Conservation (phyloP, 2,329 filamentous ascomycete genomes). For the Pochonia chlamydosporia region DNA sequence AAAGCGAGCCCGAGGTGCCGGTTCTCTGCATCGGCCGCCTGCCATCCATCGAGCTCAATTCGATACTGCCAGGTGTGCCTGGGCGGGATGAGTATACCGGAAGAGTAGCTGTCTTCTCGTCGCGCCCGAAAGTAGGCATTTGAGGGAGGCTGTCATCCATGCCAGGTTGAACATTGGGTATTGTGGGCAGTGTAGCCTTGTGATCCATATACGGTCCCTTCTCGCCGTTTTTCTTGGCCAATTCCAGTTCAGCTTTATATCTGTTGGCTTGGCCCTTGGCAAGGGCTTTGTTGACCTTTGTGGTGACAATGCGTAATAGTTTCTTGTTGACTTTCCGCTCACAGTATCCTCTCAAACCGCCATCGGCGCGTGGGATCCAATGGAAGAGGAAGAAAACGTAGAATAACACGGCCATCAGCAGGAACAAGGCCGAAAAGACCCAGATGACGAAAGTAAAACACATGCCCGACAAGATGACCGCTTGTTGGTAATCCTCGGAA, state of each 20-base stretch:
- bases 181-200: slow-evolving; percentile 62
- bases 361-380: slow-evolving; percentile 79
- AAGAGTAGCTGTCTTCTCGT: slow-evolving; percentile 55
- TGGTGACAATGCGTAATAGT: slow-evolving; percentile 75
- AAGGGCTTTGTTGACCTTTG: slow-evolving; percentile 83
- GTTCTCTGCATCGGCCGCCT: slow-evolving; percentile 42
- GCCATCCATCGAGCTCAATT: slow-evolving; percentile 47
- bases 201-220: slow-evolving; percentile 39
- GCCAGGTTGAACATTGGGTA: slow-evolving; percentile 33
- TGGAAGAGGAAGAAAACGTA: slow-evolving; percentile 90
- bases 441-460: slow-evolving; percentile 86
- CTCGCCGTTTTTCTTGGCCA: slow-evolving; percentile 48
- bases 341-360: slow-evolving; percentile 78
- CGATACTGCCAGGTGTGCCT: slow-evolving; percentile 46
- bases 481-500: slow-evolving; percentile 68
- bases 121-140: slow-evolving; percentile 55
- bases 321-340: slow-evolving; percentile 85
- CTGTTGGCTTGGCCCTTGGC: slow-evolving; percentile 66
- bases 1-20: slow-evolving; percentile 50
- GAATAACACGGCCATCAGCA: slow-evolving; percentile 69
- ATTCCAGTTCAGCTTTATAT: slow-evolving; percentile 43
- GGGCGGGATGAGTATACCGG: slow-evolving; percentile 58
- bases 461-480: slow-evolving; percentile 83
- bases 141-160: slow-evolving; percentile 44
- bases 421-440: slow-evolving; percentile 71